Evolutionary conservation across 176 grass and related monocot genomes (phyloP).

Genomic region (Oropetium thomaeum): DNA sequence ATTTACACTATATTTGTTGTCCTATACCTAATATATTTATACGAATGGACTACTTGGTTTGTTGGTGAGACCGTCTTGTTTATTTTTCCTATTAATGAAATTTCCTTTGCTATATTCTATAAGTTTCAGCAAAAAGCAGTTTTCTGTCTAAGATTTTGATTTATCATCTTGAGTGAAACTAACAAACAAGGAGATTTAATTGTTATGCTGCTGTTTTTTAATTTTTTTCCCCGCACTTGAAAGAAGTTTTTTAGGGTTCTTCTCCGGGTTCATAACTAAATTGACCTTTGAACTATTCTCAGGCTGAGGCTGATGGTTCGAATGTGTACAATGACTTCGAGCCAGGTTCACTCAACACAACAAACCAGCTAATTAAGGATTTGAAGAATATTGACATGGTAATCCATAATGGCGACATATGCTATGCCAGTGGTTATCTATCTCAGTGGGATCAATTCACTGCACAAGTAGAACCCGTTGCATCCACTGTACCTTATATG

Average conservation of each 20-base stretch:
- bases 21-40: neutral
- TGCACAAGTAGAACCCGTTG: slow-evolving; percentile 82
- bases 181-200: neutral
- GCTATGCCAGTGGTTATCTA: slow-evolving; percentile 85
- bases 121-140: neutral
- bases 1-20: neutral
- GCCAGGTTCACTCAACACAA: slow-evolving; percentile 79
- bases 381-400: slow-evolving; percentile 84
- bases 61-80: neutral
- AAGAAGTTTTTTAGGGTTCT: neutral
- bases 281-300: slow-evolving; percentile 10
- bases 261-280: slow-evolving; percentile 18
- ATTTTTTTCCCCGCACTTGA: neutral
- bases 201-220: neutral
- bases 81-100: neutral
- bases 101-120: neutral
- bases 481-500: slow-evolving; percentile 82
- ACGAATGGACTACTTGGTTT: neutral
- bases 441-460: slow-evolving; percentile 99
- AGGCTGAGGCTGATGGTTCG: slow-evolving; percentile 87
- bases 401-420: slow-evolving; percentile 80
- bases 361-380: slow-evolving; percentile 79
- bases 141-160: slow-evolving; percentile 17
- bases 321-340: slow-evolving; percentile 82
- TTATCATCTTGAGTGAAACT: slow-evolving; percentile 16